Evolutionary conservation across 805 yeast species (phyloP), one percentile per base, ranked within the genome.

Genomic region (Wickerhamiella kurtzmanii): DNA sequence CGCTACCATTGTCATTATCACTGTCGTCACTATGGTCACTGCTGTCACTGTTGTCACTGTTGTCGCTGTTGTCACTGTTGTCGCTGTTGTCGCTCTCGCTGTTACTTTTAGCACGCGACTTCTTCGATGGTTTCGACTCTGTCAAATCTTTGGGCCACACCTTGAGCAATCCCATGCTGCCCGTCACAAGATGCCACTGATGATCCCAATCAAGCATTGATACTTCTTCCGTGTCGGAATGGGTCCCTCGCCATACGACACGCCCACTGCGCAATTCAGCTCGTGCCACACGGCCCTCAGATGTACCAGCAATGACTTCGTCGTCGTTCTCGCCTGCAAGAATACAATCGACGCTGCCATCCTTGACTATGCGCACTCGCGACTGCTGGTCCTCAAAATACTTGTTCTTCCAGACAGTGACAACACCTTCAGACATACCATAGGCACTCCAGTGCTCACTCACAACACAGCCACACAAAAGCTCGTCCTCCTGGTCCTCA

Each of bases 401-500:
- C 50, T 78, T 72, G 39, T 74, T 74, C 58, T 84, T 85, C 98
- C 98, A 89, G 13, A 82, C 68, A 0, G 97, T 86, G 4, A 86
- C 71, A 13, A 85, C 75, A 2, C 97, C 97, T 58, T 82, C 92
- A 15, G 94, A 86, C 81, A 86, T 87, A 41, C 95, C 89, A 55
- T 88, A 87, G 3, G 81, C 74, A 2, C 79, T 73, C 0, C 76
- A 72, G 17, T 76, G 79, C 46, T 79, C 83, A 43, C 72, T 73
- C 13, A 77, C 72, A 1, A 79, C 77, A 36, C 83, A 68, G 56
- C 85, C 80, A 47, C 87, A 72, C 39, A 89, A 64, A n/a, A 89
- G 65, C 60, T 89, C 98, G 58, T 89, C 97, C 54, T 82, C 95
- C 65, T 89, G 98, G 60, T 86, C 88, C 52, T 88, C 97, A 35